phyloP scores from a whole-genome alignment of 2,329 filamentous ascomycete genomes.

The Aureobasidium uvarum region DNA sequence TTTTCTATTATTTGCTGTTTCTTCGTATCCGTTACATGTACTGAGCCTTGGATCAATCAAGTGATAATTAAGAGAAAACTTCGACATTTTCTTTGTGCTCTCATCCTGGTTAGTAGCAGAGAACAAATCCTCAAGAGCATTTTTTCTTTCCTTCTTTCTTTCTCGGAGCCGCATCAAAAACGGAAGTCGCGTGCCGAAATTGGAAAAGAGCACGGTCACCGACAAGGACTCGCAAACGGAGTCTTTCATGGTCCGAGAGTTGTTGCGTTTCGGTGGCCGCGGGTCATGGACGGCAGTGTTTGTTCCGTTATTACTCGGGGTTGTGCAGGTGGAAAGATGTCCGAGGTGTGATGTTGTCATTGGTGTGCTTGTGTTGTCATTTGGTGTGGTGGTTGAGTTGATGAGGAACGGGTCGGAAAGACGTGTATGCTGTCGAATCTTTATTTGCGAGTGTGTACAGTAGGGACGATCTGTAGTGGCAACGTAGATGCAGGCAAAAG shows the following conservation, averaged over 20 bases:
- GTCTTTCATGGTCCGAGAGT: background rate
- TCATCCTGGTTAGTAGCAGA: too few relatives aligned
- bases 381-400: background rate
- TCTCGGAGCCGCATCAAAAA: background rate
- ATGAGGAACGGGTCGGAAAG: background rate
- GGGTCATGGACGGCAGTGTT: background rate
- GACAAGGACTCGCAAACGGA: background rate
- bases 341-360: conserved; percentile 6
- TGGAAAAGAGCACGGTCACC: background rate
- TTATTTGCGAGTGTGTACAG: background rate
- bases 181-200: conserved; percentile 7
- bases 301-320: too few relatives aligned
- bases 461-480: background rate
- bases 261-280: background rate
- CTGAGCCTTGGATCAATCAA: too few relatives aligned
- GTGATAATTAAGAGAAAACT: too few relatives aligned
- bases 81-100: too few relatives aligned
- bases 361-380: background rate
- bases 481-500: background rate
- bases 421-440: conserved; percentile 2
- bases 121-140: too few relatives aligned
- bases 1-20: too few relatives aligned
- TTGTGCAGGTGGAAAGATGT: background rate
- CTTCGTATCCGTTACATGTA: too few relatives aligned
- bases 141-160: too few relatives aligned